Conservation (phyloP, 2,329 filamentous ascomycete species). For the Cercospora citrullina region DNA sequence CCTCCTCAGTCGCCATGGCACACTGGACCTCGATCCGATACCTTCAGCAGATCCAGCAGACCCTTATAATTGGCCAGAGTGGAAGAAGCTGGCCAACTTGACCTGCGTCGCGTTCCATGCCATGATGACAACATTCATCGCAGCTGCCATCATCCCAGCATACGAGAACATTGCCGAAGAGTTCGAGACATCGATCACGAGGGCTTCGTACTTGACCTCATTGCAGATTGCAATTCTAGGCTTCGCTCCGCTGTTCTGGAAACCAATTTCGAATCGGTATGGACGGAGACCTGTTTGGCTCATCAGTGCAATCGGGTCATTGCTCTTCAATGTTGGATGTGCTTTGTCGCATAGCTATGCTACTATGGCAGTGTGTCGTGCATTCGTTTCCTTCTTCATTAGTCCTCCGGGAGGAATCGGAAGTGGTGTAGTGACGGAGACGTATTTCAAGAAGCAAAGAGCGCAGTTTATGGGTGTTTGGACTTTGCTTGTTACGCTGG, state of each 20-base stretch:
- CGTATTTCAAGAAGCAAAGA: constrained; percentile 58
- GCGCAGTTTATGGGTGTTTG: constrained; percentile 60
- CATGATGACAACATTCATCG: constrained; percentile 58
- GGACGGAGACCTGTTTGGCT: constrained; percentile 58
- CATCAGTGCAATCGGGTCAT: constrained; percentile 50
- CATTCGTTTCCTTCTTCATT: constrained; percentile 58
- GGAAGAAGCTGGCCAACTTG: constrained; percentile 53
- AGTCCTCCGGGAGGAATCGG: constrained; percentile 56
- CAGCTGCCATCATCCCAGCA: constrained; percentile 56
- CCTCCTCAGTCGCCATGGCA: constrained; percentile 55
- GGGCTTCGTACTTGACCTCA: constrained; percentile 56
- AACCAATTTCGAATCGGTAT: constrained; percentile 55
- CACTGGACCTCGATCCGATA: constrained; percentile 55
- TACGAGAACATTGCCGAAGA: constrained; percentile 56
- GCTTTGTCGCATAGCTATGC: constrained; percentile 52
- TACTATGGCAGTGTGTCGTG: constrained; percentile 54
- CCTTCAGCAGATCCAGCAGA: constrained; percentile 53
- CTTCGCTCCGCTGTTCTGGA: constrained; percentile 58
- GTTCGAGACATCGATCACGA: constrained; percentile 51
- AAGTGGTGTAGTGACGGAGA: constrained; percentile 59
- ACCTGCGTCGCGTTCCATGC: constrained; percentile 52
- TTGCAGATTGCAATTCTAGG: constrained; percentile 58
- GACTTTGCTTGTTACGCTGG: constrained; percentile 55
- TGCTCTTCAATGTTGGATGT: constrained; percentile 56
- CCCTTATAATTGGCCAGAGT: constrained; percentile 57